Conservation (phyloP, 169 alveolate genomes). For the Eimeria sp. region DNA sequence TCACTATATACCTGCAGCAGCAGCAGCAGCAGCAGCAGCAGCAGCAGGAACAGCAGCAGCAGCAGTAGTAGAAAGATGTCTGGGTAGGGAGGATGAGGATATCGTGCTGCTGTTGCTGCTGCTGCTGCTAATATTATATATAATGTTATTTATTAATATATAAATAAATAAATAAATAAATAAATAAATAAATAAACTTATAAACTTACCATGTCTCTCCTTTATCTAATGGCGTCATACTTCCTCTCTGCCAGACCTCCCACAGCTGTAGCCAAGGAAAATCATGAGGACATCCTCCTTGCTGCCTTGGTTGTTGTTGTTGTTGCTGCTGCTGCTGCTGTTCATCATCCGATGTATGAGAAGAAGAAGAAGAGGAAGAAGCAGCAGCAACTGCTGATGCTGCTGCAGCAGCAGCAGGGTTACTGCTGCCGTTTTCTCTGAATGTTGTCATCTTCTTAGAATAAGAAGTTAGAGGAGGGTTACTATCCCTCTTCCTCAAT, state of each 20-base stretch:
- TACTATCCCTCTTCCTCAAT: no score
- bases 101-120: no score
- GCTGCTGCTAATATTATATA: no score
- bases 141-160: no score
- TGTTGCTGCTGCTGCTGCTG: slow-evolving; percentile 57
- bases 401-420: neutral
- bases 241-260: slow-evolving; percentile 65
- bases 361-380: neutral
- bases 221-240: slow-evolving; percentile 24
- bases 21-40: no score
- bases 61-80: neutral
- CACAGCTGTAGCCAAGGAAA: slow-evolving; percentile 33
- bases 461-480: no score
- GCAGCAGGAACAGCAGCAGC: no score
- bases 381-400: neutral
- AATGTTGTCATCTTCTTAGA: neutral
- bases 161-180: no score
- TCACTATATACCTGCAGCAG: slow-evolving; percentile 45
- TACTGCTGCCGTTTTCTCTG: neutral
- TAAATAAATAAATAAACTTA: neutral
- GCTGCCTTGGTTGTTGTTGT: no score
- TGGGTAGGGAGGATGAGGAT: neutral
- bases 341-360: neutral
- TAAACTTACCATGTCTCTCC: slow-evolving; percentile 60
- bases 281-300: neutral